Percentiles rank a stretch among this genome's conserved stretches.
These are phyloP conservation scores for Paecilomyces sp. DNA, from an alignment of 2,329 filamentous ascomycete genomes.

Conservation along the genomic window DNA sequence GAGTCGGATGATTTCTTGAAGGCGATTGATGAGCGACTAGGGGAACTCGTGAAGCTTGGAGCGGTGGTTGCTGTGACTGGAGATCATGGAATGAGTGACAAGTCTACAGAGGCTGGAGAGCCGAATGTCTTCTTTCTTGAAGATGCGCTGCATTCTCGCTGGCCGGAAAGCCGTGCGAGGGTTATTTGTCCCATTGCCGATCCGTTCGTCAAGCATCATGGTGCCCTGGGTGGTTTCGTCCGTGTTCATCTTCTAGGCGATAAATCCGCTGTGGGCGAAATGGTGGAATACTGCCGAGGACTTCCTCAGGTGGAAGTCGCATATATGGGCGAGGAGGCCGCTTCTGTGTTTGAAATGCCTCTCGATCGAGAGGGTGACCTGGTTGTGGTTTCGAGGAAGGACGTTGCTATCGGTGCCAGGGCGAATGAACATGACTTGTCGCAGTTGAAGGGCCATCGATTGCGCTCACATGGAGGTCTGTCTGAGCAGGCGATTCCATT, in stretches of 20 bases:
- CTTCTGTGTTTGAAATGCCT: constrained; percentile 28
- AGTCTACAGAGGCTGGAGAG: constrained; percentile 22
- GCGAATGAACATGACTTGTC: background rate
- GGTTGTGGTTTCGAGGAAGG: constrained; percentile 28
- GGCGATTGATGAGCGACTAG: constrained; percentile 9
- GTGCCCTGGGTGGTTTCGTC: constrained; percentile 35
- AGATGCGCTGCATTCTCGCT: constrained; percentile 26
- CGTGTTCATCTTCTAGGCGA: constrained; percentile 26
- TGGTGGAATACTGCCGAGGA: constrained; percentile 18
- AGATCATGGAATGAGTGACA: constrained; percentile 39
- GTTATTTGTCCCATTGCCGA: constrained; percentile 40
- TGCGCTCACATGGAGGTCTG: constrained; percentile 35
- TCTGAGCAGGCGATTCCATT: constrained; percentile 33
- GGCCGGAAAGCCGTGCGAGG: constrained; percentile 19
- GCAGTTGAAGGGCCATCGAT: constrained; percentile 4
- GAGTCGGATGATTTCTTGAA: constrained; percentile 31
- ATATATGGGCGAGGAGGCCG: constrained; percentile 19
- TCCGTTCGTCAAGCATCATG: constrained; percentile 37
- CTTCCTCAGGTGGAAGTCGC: background rate
- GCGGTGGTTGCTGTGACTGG: constrained; percentile 34
- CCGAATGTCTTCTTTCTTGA: constrained; percentile 35
- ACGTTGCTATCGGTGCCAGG: constrained; percentile 28
- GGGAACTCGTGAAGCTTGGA: constrained; percentile 21
- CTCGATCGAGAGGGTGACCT: constrained; percentile 34
- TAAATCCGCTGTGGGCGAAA: constrained; percentile 13